Evolutionary conservation across 768 basidiomycete genomes (phyloP).

Genomic region (Serendipita sp.): DNA sequence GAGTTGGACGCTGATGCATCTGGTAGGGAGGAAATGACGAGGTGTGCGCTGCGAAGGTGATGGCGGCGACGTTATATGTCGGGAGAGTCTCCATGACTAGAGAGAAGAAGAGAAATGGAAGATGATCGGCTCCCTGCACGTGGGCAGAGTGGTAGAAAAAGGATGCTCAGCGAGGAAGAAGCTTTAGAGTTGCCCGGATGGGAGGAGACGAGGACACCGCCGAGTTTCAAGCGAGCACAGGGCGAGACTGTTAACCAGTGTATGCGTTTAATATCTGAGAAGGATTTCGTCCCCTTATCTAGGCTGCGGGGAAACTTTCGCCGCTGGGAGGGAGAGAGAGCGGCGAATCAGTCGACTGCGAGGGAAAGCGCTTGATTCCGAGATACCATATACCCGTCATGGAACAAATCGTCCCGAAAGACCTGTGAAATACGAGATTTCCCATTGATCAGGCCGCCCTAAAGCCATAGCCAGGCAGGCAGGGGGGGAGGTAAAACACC

Average conservation of each 20-base stretch:
- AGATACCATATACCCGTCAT: not conserved
- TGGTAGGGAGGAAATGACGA: conserved; percentile 24
- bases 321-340: not conserved
- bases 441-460: too few relatives aligned
- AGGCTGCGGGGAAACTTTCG: not conserved
- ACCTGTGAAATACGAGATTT: too few relatives aligned
- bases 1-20: conserved; percentile 46
- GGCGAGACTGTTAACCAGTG: not conserved
- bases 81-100: not conserved
- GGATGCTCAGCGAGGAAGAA: not conserved
- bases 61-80: not conserved
- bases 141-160: conserved; percentile 3
- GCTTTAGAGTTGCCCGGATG: conserved; percentile 2
- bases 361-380: not conserved
- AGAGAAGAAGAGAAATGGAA: conserved; percentile 5
- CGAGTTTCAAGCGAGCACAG: conserved; percentile 4
- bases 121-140: conserved; percentile 1
- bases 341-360: not conserved
- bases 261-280: not conserved
- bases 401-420: too few relatives aligned
- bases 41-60: conserved; percentile 5
- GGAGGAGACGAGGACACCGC: not conserved
- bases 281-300: not conserved
- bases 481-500: not conserved
- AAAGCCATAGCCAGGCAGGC: not conserved